phyloP scores from a whole-genome alignment of 2,329 filamentous ascomycete species.

The Pseudofabraea citricarpa region DNA sequence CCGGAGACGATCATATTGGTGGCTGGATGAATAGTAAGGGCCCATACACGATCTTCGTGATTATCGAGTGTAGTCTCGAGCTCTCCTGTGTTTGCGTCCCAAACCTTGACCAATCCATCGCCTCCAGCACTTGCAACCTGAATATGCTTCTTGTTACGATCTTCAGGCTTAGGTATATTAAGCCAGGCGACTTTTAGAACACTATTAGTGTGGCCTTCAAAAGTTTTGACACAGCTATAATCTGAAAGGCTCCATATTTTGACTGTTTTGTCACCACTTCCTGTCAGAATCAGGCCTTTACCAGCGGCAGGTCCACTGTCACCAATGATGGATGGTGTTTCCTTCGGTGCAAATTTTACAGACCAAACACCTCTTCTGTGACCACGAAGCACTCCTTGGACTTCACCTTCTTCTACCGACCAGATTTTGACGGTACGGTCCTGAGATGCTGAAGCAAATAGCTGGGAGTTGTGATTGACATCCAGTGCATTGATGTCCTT shows the following conservation, averaged over 20 bases:
- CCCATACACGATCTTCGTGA: slow-evolving; percentile 94
- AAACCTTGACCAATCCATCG: slow-evolving; percentile 94
- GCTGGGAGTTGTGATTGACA: slow-evolving; percentile 64
- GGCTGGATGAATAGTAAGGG: slow-evolving; percentile 66
- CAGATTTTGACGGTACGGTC: slow-evolving; percentile 97
- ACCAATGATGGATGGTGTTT: slow-evolving; percentile 68
- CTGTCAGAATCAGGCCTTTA: slow-evolving; percentile 81
- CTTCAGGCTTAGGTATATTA: slow-evolving; percentile 41
- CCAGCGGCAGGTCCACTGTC: slow-evolving; percentile 68
- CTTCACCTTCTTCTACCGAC: slow-evolving; percentile 84
- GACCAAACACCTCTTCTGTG: slow-evolving; percentile 97
- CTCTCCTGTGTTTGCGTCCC: slow-evolving; percentile 84
- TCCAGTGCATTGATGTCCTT: slow-evolving; percentile 98
- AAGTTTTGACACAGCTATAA: slow-evolving; percentile 88
- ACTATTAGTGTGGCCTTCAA: slow-evolving; percentile 94
- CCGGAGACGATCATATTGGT: slow-evolving; percentile 79
- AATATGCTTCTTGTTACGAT: slow-evolving; percentile 53
- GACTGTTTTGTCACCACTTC: slow-evolving; percentile 92
- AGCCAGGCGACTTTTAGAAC: slow-evolving; percentile 94
- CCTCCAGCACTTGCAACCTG: slow-evolving; percentile 84
- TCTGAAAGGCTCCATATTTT: slow-evolving; percentile 92
- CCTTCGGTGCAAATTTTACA: slow-evolving; percentile 79
- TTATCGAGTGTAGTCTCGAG: slow-evolving; percentile 89
- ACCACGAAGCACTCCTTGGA: slow-evolving; percentile 84
- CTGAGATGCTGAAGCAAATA: slow-evolving; percentile 95